Conservation (phyloP, 208 protist species). For the Crithidia expoeki region DNA sequence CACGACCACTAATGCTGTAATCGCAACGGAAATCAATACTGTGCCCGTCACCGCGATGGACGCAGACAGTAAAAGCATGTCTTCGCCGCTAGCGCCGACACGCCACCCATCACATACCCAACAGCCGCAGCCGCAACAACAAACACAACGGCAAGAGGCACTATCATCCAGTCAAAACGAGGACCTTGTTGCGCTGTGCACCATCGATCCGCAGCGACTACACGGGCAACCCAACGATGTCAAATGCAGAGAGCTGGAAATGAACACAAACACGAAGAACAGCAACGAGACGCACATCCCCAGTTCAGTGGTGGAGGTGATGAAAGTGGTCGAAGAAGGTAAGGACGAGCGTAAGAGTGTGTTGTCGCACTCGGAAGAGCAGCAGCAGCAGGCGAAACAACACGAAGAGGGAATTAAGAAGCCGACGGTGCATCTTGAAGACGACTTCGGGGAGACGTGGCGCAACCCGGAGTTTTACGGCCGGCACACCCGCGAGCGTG, state of each 20-base stretch:
- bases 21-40: background rate
- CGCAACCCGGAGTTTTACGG: slow-evolving; percentile 15
- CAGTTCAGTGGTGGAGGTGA: background rate
- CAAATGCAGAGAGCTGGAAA: background rate
- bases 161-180: background rate
- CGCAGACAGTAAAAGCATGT: background rate
- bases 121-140: background rate
- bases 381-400: background rate
- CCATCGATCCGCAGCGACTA: slow-evolving; percentile 1
- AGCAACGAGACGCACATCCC: background rate
- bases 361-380: background rate
- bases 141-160: background rate
- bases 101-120: slow-evolving; percentile 7
- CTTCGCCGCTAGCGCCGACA: background rate
- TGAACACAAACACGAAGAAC: background rate
- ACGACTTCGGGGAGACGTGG: slow-evolving; percentile 22
- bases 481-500: background rate
- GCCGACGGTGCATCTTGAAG: background rate
- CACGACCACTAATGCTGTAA: background rate
- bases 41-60: background rate
- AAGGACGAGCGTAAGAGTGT: background rate
- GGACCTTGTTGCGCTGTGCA: background rate
- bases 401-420: background rate
- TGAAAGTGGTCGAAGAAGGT: background rate
- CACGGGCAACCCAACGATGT: background rate